Evolutionary conservation across 768 basidiomycete species (phyloP).

Genomic region (Tricholoma terreum): DNA sequence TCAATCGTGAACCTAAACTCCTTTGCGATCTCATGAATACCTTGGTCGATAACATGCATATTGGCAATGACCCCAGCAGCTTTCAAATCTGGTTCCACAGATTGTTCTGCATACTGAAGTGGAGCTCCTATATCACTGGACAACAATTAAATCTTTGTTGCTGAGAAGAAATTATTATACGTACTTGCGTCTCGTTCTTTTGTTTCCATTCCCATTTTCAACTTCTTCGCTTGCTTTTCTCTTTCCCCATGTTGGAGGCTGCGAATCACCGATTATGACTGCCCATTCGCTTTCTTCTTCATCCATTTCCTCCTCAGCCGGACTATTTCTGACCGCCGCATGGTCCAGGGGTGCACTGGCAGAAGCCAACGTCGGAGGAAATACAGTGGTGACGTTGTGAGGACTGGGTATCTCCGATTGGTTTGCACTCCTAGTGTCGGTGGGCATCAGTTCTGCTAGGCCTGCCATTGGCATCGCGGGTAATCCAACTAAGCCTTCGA

Average conservation of each 20-base stretch:
- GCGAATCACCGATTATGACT: conserved; percentile 57
- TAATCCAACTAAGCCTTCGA: conserved; percentile 18
- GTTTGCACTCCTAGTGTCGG: conserved; percentile 13
- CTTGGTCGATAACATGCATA: conserved; percentile 66
- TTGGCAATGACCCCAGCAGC: conserved; percentile 36
- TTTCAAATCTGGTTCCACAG: conserved; percentile 20
- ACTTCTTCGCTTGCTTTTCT: conserved; percentile 44
- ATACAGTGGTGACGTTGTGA: conserved; percentile 7
- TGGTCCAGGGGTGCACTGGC: conserved; percentile 27
- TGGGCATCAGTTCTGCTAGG: conserved; percentile 9
- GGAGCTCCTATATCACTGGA: conserved; percentile 14
- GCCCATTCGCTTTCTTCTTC: conserved; percentile 66
- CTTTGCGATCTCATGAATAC: conserved; percentile 61
- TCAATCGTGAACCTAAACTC: conserved; percentile 70
- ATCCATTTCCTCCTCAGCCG: conserved; percentile 66
- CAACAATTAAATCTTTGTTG: neutral
- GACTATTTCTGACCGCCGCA: conserved; percentile 36
- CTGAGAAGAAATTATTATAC: conserved; percentile 11
- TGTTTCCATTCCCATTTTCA: conserved; percentile 32
- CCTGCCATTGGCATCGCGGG: conserved; percentile 16
- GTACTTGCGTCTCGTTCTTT: conserved; percentile 44
- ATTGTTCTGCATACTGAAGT: neutral
- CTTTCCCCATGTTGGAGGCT: conserved; percentile 71
- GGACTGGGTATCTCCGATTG: conserved; percentile 9
- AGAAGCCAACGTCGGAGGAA: conserved; percentile 20